These are phyloP conservation scores for Silene coronaria DNA, from an alignment of 179 eudicot species.

Conservation along the genomic window DNA sequence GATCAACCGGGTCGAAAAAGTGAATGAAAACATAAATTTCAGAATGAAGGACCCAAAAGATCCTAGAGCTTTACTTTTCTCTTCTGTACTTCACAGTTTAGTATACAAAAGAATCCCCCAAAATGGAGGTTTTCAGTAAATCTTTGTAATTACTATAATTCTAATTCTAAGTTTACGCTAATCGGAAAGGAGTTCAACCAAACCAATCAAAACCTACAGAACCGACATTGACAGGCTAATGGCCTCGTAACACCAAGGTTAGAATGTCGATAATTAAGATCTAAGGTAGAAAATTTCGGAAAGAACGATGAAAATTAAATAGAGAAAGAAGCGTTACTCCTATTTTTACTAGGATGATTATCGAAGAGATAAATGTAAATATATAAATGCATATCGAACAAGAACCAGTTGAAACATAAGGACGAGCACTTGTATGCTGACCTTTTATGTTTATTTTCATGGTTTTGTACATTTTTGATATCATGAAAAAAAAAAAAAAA, in stretches of 20 bases:
- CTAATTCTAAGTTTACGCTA: neutral
- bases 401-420: neutral
- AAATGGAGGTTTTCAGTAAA: neutral
- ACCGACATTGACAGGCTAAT: neutral
- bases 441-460: neutral
- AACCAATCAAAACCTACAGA: neutral
- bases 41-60: neutral
- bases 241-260: too few relatives aligned
- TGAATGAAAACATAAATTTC: conserved; percentile 1
- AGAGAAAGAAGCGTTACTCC: too few relatives aligned
- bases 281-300: too few relatives aligned
- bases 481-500: neutral
- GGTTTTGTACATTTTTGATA: conserved; percentile 8
- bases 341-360: too few relatives aligned
- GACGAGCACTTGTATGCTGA: conserved; percentile 5
- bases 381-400: too few relatives aligned
- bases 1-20: conserved; percentile 28
- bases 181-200: neutral
- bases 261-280: too few relatives aligned
- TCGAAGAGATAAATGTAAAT: too few relatives aligned
- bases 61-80: neutral
- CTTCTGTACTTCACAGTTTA: conserved; percentile 2
- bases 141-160: conserved; percentile 8
- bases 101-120: conserved; percentile 3
- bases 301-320: too few relatives aligned